Percentiles rank a stretch among this genome's conserved stretches.
Evolutionary conservation across 2,329 filamentous ascomycete genomes (phyloP).

Genomic region (Pseudogymnoascus sp.): DNA sequence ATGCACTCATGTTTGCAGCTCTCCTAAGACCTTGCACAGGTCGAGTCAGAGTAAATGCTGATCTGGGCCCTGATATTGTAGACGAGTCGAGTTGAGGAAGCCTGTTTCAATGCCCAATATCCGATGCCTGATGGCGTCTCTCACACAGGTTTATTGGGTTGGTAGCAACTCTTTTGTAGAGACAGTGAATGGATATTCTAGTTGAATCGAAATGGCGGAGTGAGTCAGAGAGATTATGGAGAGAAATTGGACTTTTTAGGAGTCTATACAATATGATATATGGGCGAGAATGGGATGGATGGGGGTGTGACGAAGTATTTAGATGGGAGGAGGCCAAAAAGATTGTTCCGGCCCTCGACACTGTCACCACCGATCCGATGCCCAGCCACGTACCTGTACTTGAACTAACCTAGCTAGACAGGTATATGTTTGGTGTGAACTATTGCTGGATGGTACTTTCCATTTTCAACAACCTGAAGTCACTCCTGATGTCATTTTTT

Average conservation of each 20-base stretch:
- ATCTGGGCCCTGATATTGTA: neutral
- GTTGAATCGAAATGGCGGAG: slow-evolving; percentile 3
- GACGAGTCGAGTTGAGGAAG: neutral
- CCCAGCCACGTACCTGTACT: neutral
- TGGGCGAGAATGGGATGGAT: neutral
- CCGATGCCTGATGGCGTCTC: neutral
- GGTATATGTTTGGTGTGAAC: neutral
- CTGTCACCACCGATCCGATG: neutral
- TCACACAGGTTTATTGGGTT: neutral
- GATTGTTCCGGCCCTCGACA: neutral
- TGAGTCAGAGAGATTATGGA: neutral
- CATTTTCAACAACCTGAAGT: neutral
- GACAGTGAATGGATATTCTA: neutral
- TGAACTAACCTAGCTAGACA: neutral
- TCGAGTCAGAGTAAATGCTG: neutral
- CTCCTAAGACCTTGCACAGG: neutral
- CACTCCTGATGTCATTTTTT: neutral
- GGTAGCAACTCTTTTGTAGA: neutral
- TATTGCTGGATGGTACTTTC: neutral
- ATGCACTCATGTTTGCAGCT: neutral
- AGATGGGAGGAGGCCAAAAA: neutral
- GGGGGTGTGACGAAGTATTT: slow-evolving; percentile 1
- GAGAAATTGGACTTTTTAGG: neutral
- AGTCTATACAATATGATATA: slow-evolving; percentile 2
- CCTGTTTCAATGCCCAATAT: neutral